Evolutionary conservation across 768 basidiomycete genomes (phyloP).

Genomic region (Cubamyces sp.): DNA sequence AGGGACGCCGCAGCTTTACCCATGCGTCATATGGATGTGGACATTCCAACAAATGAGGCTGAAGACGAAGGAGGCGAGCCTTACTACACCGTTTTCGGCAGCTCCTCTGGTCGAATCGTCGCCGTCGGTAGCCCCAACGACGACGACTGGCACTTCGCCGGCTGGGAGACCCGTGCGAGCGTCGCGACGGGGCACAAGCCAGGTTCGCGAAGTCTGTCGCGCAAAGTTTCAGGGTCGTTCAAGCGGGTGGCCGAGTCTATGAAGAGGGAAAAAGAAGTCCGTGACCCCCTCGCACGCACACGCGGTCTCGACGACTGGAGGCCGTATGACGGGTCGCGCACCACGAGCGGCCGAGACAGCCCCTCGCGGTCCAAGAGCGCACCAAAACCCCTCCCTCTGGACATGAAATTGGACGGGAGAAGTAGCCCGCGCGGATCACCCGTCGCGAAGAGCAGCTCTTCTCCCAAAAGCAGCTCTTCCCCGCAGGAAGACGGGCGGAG

Average conservation of each 20-base stretch:
- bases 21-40: slow-evolving; percentile 5
- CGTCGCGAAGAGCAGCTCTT: slow-evolving; percentile 4
- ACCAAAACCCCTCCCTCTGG: slow-evolving; percentile 11
- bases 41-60: slow-evolving; percentile 21
- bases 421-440: slow-evolving; percentile 18
- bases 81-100: slow-evolving; percentile 63
- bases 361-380: neutral
- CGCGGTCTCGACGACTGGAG: slow-evolving; percentile 19
- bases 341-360: neutral
- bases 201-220: slow-evolving; percentile 32
- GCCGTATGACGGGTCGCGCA: slow-evolving; percentile 23
- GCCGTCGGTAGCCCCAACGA: slow-evolving; percentile 50
- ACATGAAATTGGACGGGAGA: slow-evolving; percentile 3
- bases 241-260: slow-evolving; percentile 28
- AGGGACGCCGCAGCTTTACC: slow-evolving; percentile 15
- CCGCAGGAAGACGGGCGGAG: slow-evolving; percentile 17
- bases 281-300: slow-evolving; percentile 4
- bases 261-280: slow-evolving; percentile 18
- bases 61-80: slow-evolving; percentile 40
- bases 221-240: slow-evolving; percentile 44
- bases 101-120: slow-evolving; percentile 47
- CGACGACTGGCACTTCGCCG: slow-evolving; percentile 31
- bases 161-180: slow-evolving; percentile 21
- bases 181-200: slow-evolving; percentile 1
- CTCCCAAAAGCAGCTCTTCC: slow-evolving; percentile 9